Base-by-base conservation (phyloP, 805 yeast species). In the Monosporozyma yasuniensis region DNA sequence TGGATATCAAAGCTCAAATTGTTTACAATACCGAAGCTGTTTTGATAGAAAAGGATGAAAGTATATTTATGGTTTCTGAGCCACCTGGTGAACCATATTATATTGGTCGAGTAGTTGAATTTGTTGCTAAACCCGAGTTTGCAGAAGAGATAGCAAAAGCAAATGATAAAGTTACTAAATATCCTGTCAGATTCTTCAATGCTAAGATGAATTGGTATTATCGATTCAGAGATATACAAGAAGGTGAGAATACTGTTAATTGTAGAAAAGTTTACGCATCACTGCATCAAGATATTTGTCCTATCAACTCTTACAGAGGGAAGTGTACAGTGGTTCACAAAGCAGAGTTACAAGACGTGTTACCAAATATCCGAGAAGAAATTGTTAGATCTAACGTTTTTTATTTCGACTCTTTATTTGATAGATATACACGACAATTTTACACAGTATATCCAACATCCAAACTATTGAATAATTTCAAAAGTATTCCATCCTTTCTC, bases 31-130 rank as follows among this genome's bases (percentile, higher is more conserved):
- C 49, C 0, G 58, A 53, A 5, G 64, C 45, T 22, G 50, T 23
- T 35, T 39, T 64, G 2, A 34, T 71, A 9, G 56, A 56, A 43
- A 55, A 60, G 39, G 60, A 68, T 48, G 95, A 89, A 50, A 80
- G 74, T 52, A 83, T 89, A 9, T 89, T 85, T 63, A 80, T 90
- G 81, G 75, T 90, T 11, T 80, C 93, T 54, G 96, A 88, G 64
- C 96, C 96, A 1, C 88, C 96, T 0, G 93, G 96, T 2, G 96
- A 88, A 59, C 97, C 98, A 0, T 93, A 85, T 70, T 87, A 88
- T 59, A 77, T 93, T 42, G 98, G 95, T 0, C 73, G 91, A 41
- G 75, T 91, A 38, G 77, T 87, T 73, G 93, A 90, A 14, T 87
- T 89, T 56, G 73, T 72, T 3, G 65, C 65, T 47, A 59, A 55